These are phyloP conservation scores for Lachnellula suecica DNA, from an alignment of 2,329 filamentous ascomycete species.

Conservation along the genomic window DNA sequence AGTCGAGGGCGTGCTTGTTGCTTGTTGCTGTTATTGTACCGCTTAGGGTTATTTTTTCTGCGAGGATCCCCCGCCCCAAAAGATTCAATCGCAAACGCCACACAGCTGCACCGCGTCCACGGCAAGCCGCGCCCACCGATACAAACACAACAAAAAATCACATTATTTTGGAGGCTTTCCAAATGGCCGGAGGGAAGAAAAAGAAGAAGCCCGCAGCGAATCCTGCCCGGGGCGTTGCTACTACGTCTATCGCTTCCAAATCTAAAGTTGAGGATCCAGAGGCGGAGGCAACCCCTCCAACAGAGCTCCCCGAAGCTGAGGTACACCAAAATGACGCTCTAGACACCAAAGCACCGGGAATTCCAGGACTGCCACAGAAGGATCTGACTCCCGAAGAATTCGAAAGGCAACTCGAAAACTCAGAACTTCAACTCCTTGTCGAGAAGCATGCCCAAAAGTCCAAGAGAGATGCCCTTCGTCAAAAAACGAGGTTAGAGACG, in stretches of 20 bases:
- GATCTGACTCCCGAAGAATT: slow-evolving; percentile 82
- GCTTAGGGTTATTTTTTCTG: too few relatives aligned
- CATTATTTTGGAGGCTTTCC: not conserved
- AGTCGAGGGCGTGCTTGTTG: too few relatives aligned
- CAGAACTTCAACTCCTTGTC: slow-evolving; percentile 84
- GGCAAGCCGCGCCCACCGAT: not conserved
- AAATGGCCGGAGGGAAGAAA: slow-evolving; percentile 69
- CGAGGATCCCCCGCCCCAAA: slow-evolving; percentile 2
- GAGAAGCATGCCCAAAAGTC: slow-evolving; percentile 81
- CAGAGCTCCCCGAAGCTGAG: slow-evolving; percentile 14
- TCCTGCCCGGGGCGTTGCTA: slow-evolving; percentile 89
- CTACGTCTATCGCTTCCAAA: slow-evolving; percentile 87
- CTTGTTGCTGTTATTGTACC: too few relatives aligned
- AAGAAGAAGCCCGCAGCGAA: slow-evolving; percentile 92
- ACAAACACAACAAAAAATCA: not conserved
- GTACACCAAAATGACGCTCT: slow-evolving; percentile 14
- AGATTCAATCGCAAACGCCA: slow-evolving; percentile 3
- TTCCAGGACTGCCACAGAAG: slow-evolving; percentile 30
- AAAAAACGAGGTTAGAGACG: slow-evolving; percentile 76
- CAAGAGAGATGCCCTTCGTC: slow-evolving; percentile 74
- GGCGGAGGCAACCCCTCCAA: slow-evolving; percentile 21
- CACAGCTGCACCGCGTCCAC: too few relatives aligned
- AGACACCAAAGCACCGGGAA: slow-evolving; percentile 3
- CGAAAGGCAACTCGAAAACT: slow-evolving; percentile 82
- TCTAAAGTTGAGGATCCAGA: slow-evolving; percentile 60